These are phyloP conservation scores for Hysterium pulicare DNA, from an alignment of 2,329 filamentous ascomycete species.

Conservation along the genomic window DNA sequence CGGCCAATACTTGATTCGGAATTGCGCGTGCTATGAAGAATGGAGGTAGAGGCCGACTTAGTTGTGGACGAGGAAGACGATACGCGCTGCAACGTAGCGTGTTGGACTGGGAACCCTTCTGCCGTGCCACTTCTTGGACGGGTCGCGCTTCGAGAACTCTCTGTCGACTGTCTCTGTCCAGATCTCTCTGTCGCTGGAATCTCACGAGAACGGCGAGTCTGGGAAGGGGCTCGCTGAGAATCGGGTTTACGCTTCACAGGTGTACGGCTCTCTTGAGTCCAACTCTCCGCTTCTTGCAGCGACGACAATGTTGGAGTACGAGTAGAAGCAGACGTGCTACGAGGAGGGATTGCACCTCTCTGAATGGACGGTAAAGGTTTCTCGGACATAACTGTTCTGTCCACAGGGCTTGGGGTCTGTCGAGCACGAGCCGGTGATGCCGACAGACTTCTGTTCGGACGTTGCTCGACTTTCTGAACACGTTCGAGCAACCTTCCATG, in stretches of 20 bases:
- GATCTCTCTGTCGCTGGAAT: conserved; percentile 18
- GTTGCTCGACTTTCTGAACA: conserved; percentile 23
- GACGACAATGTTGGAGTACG: conserved; percentile 25
- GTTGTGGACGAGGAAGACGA: conserved; percentile 30
- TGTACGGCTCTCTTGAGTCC: conserved; percentile 5
- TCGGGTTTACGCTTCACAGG: conserved; percentile 5
- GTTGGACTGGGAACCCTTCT: conserved; percentile 26
- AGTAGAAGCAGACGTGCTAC: conserved; percentile 2
- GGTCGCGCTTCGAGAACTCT: conserved; percentile 12
- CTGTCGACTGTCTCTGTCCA: conserved; percentile 18
- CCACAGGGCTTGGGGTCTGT: conserved; percentile 27
- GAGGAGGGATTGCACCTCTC: conserved; percentile 15
- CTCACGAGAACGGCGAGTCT: conserved; percentile 18
- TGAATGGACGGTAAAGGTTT: conserved; percentile 15
- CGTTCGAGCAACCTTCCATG: conserved; percentile 15
- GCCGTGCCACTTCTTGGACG: conserved; percentile 16
- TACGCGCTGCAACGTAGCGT: conserved; percentile 27
- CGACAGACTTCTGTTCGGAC: conserved; percentile 22
- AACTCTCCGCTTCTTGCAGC: conserved; percentile 27
- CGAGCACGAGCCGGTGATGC: conserved; percentile 18
- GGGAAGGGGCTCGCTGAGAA: conserved; percentile 5
- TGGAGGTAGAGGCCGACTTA: conserved; percentile 28
- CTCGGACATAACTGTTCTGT: conserved; percentile 16
- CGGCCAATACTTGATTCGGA: conserved; percentile 31
- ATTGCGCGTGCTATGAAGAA: conserved; percentile 30